Evolutionary conservation across 2,329 filamentous ascomycete species (phyloP), one percentile per base, ranked within the genome.

Genomic region (Geosmithia putterillii): DNA sequence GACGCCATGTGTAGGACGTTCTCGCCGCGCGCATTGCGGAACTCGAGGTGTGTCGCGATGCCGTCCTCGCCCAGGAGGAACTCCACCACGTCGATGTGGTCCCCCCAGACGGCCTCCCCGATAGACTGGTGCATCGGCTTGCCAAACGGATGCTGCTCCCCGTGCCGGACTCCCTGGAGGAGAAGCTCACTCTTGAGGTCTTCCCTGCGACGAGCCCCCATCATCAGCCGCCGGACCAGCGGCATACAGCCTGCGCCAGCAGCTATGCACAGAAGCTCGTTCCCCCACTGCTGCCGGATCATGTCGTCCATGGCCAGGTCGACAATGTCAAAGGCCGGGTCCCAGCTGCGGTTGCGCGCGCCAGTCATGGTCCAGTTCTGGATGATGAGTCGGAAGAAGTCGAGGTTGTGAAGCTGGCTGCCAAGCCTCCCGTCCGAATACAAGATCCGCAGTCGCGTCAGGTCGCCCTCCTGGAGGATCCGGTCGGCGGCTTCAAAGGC

Each of bases 381-480:
- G n/a, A 48, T 45, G 14, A 45, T 41, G 21, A 46, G 43, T 14
- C 32, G 43, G 19, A 49, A 49, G 36, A 50, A 51, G 36, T 49
- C 47, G 32, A 47, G 45, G 38, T 39, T 52, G 37, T 46, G 46
- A 38, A 57, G 44, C 38, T 57, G 48, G 41, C 41, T 34, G 17
- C 54, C 47, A 38, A 40, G 18, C 25, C 37, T 45, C 8, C 45
- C 46, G 35, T 47, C 49, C 38, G 50, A 37, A 38, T 44, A 44
- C 12, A 56, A 42, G 19, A 51, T 45, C 18, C n/a, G n/a, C 17
- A 57, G 46, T 41, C 54, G 50, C 15, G 48, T 42, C 41, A 54
- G 22, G 40, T 59, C 53, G 7, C 51, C 54, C 50, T 50, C 55
- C 40, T 49, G 45, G 35, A 59, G 47, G 46, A 57, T 52, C 40